Evolutionary conservation across 2,329 filamentous ascomycete species (phyloP).

Genomic region (Calonectria hawksworthii): DNA sequence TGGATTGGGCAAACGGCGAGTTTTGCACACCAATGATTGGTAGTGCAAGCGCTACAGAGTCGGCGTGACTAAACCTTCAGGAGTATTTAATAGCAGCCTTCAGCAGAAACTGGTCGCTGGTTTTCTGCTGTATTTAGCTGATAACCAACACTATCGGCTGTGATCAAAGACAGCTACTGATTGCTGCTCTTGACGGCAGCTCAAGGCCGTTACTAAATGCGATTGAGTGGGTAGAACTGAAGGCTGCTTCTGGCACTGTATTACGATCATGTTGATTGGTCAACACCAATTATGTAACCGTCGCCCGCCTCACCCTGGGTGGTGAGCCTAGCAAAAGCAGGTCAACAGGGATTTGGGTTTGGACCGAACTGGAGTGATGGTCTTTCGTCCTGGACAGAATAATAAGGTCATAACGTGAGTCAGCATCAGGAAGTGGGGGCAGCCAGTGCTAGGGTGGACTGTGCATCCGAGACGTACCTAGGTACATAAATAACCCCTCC

Average conservation of each 20-base stretch:
- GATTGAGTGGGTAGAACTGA: not conserved
- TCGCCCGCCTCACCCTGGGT: not conserved
- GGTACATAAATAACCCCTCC: slow-evolving; percentile 10
- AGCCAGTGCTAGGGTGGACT: not conserved
- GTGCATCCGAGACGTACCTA: not conserved
- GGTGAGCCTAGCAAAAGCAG: not conserved
- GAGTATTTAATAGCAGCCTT: not conserved
- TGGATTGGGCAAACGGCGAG: not conserved
- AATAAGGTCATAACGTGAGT: not conserved
- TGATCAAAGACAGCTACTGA: not conserved
- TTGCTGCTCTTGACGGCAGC: not conserved
- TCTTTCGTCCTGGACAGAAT: not conserved
- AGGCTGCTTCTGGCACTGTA: not conserved
- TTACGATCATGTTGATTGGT: not conserved
- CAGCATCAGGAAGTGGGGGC: not conserved
- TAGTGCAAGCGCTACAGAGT: not conserved
- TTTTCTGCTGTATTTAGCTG: not conserved
- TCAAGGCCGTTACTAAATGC: not conserved
- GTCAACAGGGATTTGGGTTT: not conserved
- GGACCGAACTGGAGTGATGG: not conserved
- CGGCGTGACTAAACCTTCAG: not conserved
- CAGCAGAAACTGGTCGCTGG: not conserved
- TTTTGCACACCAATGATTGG: not conserved
- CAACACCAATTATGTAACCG: not conserved
- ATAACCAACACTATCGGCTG: not conserved